These are phyloP conservation scores for Mucor plumbeus DNA, from an alignment of 371 early-diverging fungal genomes.

Conservation along the genomic window DNA sequence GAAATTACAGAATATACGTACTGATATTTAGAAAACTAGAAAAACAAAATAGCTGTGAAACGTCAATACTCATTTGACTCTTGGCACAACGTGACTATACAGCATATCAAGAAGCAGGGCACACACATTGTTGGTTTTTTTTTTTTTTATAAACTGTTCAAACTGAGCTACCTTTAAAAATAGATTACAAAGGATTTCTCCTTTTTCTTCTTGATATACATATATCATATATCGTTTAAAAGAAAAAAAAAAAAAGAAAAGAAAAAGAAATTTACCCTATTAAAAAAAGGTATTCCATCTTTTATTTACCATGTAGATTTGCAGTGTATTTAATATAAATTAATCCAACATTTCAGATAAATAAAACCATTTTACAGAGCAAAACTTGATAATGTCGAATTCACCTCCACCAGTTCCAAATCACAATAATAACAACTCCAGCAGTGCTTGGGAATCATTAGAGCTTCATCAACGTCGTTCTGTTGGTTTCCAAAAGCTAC, in stretches of 20 bases:
- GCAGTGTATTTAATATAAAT: background rate
- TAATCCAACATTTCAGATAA: background rate
- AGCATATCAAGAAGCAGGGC: constrained; percentile 5
- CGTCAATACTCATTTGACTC: constrained; percentile 1
- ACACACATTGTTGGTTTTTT: background rate
- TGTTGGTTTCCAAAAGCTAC: constrained; percentile 21
- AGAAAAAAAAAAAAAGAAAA: background rate
- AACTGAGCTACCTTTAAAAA: constrained; percentile 1
- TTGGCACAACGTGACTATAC: constrained; percentile 6
- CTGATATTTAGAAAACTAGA: background rate
- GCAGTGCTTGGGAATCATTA: constrained; percentile 11
- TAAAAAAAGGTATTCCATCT: background rate
- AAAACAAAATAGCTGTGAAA: constrained; percentile 2
- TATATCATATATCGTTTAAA: background rate
- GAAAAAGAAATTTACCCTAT: too few relatives aligned
- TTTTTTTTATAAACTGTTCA: too few relatives aligned
- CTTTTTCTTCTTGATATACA: background rate
- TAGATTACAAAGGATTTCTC: background rate
- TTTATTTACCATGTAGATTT: background rate
- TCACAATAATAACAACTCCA: background rate
- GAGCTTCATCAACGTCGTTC: constrained; percentile 13
- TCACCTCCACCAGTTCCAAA: constrained; percentile 16
- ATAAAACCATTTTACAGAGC: background rate
- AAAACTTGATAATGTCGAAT: background rate
- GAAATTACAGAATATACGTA: background rate